Conservation (phyloP, 352 stramenopile genomes). For the Stephanocyclus meneghinianus region DNA sequence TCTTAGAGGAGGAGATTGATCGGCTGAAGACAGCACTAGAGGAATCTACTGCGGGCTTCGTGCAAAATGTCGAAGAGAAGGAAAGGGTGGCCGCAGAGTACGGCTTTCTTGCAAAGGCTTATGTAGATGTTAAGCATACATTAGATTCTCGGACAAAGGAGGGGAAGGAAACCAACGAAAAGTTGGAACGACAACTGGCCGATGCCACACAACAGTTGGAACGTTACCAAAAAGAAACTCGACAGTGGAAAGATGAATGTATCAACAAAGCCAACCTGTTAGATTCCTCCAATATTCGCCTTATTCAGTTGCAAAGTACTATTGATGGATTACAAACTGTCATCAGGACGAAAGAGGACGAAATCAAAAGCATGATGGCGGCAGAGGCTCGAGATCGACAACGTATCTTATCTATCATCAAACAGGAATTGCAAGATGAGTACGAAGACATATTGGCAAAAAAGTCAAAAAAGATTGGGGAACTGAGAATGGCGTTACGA, state of each 20-base stretch:
- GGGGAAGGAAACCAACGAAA: background rate
- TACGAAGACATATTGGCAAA: constrained; percentile 32
- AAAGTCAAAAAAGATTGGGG: constrained; percentile 39
- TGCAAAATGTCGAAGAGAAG: constrained; percentile 30
- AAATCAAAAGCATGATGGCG: background rate
- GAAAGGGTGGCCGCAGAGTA: constrained; percentile 48
- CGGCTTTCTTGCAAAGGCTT: constrained; percentile 28
- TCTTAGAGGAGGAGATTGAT: constrained; percentile 13
- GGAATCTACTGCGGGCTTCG: background rate
- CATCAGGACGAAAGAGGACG: constrained; percentile 13
- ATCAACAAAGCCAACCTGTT: constrained; percentile 27
- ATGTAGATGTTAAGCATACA: constrained; percentile 28
- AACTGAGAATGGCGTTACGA: constrained; percentile 27
- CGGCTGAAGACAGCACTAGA: background rate
- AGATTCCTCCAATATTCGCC: constrained; percentile 11
- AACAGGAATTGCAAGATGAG: constrained; percentile 30
- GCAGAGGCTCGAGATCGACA: background rate
- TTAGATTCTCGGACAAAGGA: background rate
- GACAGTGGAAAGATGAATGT: constrained; percentile 31
- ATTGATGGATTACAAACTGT: constrained; percentile 21
- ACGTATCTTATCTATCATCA: background rate
- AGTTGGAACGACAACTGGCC: constrained; percentile 15
- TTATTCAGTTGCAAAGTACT: constrained; percentile 20
- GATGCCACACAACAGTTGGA: constrained; percentile 12
- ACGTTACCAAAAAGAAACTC: constrained; percentile 25